phyloP scores from a whole-genome alignment of 2,329 filamentous ascomycete genomes.

The Scolecobasidium constrictum region DNA sequence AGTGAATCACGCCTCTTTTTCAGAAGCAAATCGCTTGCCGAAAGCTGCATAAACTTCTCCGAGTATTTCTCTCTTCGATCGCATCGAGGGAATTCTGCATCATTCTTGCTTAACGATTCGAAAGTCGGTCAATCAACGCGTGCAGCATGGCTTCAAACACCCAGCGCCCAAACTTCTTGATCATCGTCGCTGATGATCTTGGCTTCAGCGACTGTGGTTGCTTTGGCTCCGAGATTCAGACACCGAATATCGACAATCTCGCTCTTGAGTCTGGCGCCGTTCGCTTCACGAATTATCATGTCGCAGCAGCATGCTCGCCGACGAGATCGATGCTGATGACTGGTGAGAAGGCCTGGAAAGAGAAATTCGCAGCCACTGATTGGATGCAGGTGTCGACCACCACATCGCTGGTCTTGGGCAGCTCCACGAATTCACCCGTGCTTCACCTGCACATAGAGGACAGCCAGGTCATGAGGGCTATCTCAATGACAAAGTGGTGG shows the following conservation, averaged over 20 bases:
- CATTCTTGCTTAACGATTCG: neutral
- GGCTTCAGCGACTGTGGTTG: conserved; percentile 50
- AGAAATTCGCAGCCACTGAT: neutral
- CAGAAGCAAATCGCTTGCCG: neutral
- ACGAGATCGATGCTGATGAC: conserved; percentile 57
- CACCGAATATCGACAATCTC: conserved; percentile 46
- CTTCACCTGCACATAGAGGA: too few relatives aligned
- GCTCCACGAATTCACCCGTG: too few relatives aligned
- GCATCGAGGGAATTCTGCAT: neutral
- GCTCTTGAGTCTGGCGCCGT: conserved; percentile 33
- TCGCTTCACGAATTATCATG: conserved; percentile 28
- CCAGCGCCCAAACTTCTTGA: conserved; percentile 5
- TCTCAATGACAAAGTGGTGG: conserved; percentile 33
- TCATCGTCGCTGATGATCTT: conserved; percentile 25
- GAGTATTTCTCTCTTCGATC: neutral
- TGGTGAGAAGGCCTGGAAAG: conserved; percentile 37
- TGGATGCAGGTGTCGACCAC: too few relatives aligned
- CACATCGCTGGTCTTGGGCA: too few relatives aligned
- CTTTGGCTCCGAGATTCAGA: conserved; percentile 51
- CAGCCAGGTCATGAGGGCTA: neutral
- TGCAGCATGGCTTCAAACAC: neutral
- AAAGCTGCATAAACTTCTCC: too few relatives aligned
- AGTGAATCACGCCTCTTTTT: neutral
- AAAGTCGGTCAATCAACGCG: neutral
- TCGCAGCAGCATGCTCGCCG: conserved; percentile 54